Evolutionary conservation across 2,329 filamentous ascomycete species (phyloP).

Genomic region (Colletotrichum liaoningense): DNA sequence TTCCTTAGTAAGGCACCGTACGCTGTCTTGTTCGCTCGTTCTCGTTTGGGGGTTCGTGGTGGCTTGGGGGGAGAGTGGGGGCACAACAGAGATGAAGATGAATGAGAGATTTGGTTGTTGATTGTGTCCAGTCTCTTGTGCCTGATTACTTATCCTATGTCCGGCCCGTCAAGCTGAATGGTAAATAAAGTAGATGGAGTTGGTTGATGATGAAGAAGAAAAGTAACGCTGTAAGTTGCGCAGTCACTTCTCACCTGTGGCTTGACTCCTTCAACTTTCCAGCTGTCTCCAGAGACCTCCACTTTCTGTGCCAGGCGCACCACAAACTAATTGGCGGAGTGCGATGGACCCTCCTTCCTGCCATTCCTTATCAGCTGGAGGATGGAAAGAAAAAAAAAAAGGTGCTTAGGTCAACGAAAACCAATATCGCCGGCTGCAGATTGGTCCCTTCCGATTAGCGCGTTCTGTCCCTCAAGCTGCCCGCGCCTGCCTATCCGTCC

Average conservation of each 20-base stretch:
- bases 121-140: not conserved
- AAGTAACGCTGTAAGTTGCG: not conserved
- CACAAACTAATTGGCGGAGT: not conserved
- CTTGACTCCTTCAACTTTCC: not conserved
- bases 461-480: not conserved
- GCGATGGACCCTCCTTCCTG: not conserved
- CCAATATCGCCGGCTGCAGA: conserved; percentile 18
- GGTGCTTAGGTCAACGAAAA: conserved; percentile 1
- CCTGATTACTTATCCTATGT: not conserved
- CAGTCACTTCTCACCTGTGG: conserved; percentile 12
- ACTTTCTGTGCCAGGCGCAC: conserved; percentile 21
- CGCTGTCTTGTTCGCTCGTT: not conserved
- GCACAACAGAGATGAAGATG: not conserved
- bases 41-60: not conserved
- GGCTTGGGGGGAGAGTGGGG: not conserved
- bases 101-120: not conserved
- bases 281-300: conserved; percentile 9
- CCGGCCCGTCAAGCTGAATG: not conserved
- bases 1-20: not conserved
- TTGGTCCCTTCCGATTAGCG: conserved; percentile 11
- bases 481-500: not conserved
- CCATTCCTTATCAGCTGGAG: conserved; percentile 17
- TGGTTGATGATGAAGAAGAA: not conserved
- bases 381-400: not conserved
- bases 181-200: not conserved